Evolutionary conservation across 495 filamentous ascomycete species (phyloP).

Genomic region (Lasiosphaeriaceae sp.): DNA sequence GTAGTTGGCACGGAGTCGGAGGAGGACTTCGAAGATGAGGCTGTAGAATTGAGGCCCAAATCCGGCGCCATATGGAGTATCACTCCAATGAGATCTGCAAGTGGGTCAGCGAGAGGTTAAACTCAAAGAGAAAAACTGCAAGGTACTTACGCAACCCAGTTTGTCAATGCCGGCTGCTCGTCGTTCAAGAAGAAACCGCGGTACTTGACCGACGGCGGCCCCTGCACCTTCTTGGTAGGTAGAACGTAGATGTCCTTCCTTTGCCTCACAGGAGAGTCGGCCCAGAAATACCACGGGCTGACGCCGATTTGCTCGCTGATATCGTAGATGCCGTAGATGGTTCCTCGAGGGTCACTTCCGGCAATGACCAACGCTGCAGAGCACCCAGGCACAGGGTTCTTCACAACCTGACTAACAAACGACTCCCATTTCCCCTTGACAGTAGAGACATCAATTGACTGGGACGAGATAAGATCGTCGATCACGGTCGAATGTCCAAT

Average conservation of each 20-base stretch:
- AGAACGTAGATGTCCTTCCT: slow-evolving; percentile 54
- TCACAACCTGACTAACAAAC: slow-evolving; percentile 57
- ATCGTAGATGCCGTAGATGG: slow-evolving; percentile 71
- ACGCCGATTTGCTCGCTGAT: slow-evolving; percentile 74
- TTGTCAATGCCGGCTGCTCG: slow-evolving; percentile 66
- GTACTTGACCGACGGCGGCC: slow-evolving; percentile 65
- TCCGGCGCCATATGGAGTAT: slow-evolving; percentile 51
- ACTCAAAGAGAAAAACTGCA: neutral
- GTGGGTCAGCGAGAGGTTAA: neutral
- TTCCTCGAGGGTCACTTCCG: slow-evolving; percentile 63
- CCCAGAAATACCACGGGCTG: slow-evolving; percentile 74
- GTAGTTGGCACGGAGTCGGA: slow-evolving; percentile 68
- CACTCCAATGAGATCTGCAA: slow-evolving; percentile 25
- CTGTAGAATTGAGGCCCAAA: slow-evolving; percentile 64
- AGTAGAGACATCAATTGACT: slow-evolving; percentile 48
- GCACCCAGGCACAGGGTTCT: slow-evolving; percentile 55
- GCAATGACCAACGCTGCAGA: slow-evolving; percentile 62
- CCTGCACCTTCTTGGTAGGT: slow-evolving; percentile 51
- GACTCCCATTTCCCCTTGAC: slow-evolving; percentile 68
- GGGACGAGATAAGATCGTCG: slow-evolving; percentile 51
- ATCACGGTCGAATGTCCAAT: slow-evolving; percentile 61
- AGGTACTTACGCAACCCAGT: slow-evolving; percentile 59
- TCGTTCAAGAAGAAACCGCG: slow-evolving; percentile 79
- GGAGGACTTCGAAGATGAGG: slow-evolving; percentile 67
- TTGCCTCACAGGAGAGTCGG: slow-evolving; percentile 58